These are phyloP conservation scores for Epichloe sp. DNA, from an alignment of 2,329 filamentous ascomycete genomes.

Conservation along the genomic window DNA sequence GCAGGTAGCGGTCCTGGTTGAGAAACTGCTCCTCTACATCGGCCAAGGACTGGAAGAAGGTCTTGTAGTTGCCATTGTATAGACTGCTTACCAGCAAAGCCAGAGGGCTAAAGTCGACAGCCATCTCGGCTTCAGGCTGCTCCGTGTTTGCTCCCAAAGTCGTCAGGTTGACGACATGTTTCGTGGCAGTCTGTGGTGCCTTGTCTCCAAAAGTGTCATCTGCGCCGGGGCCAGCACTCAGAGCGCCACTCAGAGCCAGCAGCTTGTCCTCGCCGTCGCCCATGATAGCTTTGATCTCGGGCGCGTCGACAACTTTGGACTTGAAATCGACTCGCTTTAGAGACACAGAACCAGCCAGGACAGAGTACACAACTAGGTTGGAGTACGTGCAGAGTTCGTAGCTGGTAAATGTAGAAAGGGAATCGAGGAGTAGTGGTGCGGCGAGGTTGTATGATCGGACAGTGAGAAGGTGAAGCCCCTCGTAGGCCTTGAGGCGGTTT, in stretches of 20 bases:
- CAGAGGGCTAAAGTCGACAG: slow-evolving; percentile 80
- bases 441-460: slow-evolving; percentile 81
- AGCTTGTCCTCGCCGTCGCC: slow-evolving; percentile 83
- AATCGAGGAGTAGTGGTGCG: slow-evolving; percentile 88
- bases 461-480: slow-evolving; percentile 84
- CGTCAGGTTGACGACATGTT: slow-evolving; percentile 74
- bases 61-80: slow-evolving; percentile 88
- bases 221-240: slow-evolving; percentile 69
- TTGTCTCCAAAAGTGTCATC: slow-evolving; percentile 61
- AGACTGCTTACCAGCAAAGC: slow-evolving; percentile 80
- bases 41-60: slow-evolving; percentile 82
- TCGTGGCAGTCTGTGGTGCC: slow-evolving; percentile 32
- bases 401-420: slow-evolving; percentile 93
- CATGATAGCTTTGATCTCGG: slow-evolving; percentile 94
- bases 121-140: slow-evolving; percentile 64
- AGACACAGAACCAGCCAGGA: slow-evolving; percentile 85
- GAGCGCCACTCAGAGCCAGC: slow-evolving; percentile 63
- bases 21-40: slow-evolving; percentile 89
- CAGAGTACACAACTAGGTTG: slow-evolving; percentile 85
- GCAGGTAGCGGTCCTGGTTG: slow-evolving; percentile 84
- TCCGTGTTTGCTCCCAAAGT: slow-evolving; percentile 61
- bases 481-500: slow-evolving; percentile 97
- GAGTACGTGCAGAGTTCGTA: slow-evolving; percentile 98
- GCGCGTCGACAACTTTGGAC: slow-evolving; percentile 94
- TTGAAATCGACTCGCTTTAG: slow-evolving; percentile 98